phyloP scores from a whole-genome alignment of 164 flowering plant genomes.

The Protea cynaroides region DNA sequence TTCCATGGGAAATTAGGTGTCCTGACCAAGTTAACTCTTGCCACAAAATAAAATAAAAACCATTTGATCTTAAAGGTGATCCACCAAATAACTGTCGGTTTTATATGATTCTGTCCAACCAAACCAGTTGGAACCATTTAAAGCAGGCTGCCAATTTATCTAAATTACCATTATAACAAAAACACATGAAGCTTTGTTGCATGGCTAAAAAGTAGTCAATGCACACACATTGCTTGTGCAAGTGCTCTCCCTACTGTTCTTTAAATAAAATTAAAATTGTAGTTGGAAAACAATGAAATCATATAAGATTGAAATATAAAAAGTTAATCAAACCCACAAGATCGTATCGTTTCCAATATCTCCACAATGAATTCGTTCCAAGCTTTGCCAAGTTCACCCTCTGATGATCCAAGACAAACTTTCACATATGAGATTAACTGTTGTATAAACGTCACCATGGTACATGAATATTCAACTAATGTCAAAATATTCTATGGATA shows the following conservation, averaged over 20 bases:
- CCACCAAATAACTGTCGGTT: too few species aligned
- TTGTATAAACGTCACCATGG: background rate
- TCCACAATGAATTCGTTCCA: constrained; percentile 64
- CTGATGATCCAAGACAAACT: constrained; percentile 24
- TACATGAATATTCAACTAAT: background rate
- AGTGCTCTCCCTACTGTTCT: background rate
- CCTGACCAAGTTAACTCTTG: background rate
- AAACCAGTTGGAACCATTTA: too few species aligned
- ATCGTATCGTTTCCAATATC: constrained; percentile 64
- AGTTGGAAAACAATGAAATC: background rate
- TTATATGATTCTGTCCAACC: too few species aligned
- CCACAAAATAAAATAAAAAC: background rate
- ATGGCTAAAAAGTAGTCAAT: too few species aligned
- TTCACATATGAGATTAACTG: background rate
- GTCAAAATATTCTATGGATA: background rate
- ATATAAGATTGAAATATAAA: background rate
- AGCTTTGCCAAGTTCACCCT: constrained; percentile 65
- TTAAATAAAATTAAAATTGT: background rate
- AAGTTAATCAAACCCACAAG: constrained; percentile 42
- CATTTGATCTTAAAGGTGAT: too few species aligned
- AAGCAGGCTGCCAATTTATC: too few species aligned
- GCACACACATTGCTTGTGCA: too few species aligned
- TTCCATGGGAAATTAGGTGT: background rate
- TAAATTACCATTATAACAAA: too few species aligned
- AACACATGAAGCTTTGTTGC: too few species aligned